Conservation (phyloP, 2,329 filamentous ascomycete species). For the Westerdykella ornata region DNA sequence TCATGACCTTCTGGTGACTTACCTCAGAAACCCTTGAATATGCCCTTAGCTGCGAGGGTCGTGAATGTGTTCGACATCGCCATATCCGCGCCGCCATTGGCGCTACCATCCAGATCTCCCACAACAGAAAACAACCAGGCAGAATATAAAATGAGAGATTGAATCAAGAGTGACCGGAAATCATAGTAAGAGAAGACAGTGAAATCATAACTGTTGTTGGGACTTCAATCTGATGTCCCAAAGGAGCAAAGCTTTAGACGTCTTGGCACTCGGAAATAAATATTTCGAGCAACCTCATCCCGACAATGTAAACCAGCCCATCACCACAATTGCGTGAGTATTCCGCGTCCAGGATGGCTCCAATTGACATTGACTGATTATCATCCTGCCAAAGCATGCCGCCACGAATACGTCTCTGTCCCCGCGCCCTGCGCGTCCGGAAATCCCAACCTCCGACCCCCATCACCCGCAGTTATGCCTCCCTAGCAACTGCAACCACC, state of each 20-base stretch:
- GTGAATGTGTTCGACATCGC: constrained; percentile 19
- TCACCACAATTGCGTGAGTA: constrained; percentile 17
- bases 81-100: constrained; percentile 27
- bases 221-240: not conserved
- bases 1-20: no score
- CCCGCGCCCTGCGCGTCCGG: constrained; percentile 25
- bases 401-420: constrained; percentile 34
- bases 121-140: not conserved
- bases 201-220: not conserved
- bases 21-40: no score
- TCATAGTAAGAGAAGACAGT: not conserved
- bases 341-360: not conserved
- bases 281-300: constrained; percentile 19
- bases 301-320: not conserved
- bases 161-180: not conserved
- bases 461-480: constrained; percentile 44
- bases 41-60: constrained; percentile 27
- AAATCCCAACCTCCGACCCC: constrained; percentile 15
- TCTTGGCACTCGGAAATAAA: constrained; percentile 20
- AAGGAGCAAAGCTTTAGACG: not conserved
- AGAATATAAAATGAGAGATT: not conserved
- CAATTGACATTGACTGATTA: constrained; percentile 1
- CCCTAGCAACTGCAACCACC: constrained; percentile 46
- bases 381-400: constrained; percentile 23
- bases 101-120: constrained; percentile 1